These are phyloP conservation scores for Corrigiola litoralis DNA, from an alignment of 179 eudicot genomes.

Conservation along the genomic window DNA sequence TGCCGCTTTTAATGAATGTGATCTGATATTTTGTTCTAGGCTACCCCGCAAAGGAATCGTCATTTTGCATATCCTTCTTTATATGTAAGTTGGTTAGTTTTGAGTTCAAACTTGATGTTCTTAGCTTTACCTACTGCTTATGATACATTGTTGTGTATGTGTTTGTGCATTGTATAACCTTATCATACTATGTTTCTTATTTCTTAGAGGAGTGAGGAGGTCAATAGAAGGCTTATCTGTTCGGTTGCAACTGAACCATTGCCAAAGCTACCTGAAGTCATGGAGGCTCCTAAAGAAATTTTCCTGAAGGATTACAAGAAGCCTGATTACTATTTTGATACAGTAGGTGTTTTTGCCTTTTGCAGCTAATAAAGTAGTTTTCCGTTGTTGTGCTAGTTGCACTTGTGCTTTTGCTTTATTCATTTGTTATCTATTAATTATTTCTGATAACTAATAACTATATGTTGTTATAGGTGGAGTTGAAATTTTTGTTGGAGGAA, in stretches of 20 bases:
- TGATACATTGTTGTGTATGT: background rate
- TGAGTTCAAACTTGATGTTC: background rate
- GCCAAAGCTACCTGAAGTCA: conserved; percentile 62
- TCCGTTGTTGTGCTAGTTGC: background rate
- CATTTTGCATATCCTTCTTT: conserved; percentile 37
- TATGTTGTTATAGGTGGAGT: conserved; percentile 58
- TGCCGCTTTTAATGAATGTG: background rate
- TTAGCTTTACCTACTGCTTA: background rate
- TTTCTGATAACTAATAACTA: background rate
- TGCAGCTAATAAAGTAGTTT: background rate
- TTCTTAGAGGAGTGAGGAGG: conserved; percentile 43
- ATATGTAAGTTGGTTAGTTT: conserved; percentile 40
- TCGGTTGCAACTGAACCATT: conserved; percentile 71
- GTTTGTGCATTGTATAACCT: background rate
- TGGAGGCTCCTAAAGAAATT: conserved; percentile 92
- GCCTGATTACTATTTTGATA: conserved; percentile 90
- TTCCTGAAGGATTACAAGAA: conserved; percentile 85
- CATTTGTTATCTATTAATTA: background rate
- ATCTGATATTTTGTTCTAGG: conserved; percentile 36
- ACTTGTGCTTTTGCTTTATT: background rate
- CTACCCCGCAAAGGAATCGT: conserved; percentile 31
- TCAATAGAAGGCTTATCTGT: conserved; percentile 57
- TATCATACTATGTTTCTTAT: background rate
- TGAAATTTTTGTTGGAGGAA: conserved; percentile 80
- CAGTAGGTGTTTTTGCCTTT: conserved; percentile 35